A percentile compares a stretch with the other conserved stretches of the same genome.
Evolutionary conservation across 2,329 filamentous ascomycete species (phyloP).

Genomic region (Exophiala alcalophila): DNA sequence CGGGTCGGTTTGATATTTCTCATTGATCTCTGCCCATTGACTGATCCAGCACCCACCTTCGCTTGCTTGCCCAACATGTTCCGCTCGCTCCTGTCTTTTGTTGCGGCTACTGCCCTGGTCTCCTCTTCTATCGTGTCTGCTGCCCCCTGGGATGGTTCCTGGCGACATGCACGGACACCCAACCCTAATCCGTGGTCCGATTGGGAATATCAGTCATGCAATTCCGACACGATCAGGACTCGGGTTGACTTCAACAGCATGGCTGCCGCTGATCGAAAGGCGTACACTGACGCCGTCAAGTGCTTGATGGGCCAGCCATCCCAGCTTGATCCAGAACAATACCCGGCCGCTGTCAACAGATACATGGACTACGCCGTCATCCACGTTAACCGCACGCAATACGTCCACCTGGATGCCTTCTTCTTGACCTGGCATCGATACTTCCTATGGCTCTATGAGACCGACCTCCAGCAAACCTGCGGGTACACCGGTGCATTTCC

Average conservation of each 20-base stretch:
- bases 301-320: slow-evolving; percentile 37
- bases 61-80: slow-evolving; percentile 19
- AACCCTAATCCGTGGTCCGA: slow-evolving; percentile 7
- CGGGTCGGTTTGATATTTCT: no score
- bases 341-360: slow-evolving; percentile 36
- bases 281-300: slow-evolving; percentile 40
- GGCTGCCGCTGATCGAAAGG: slow-evolving; percentile 29
- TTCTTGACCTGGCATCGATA: slow-evolving; percentile 49
- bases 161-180: slow-evolving; percentile 11
- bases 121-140: slow-evolving; percentile 11
- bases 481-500: slow-evolving; percentile 46
- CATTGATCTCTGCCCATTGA: no score
- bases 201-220: slow-evolving; percentile 13
- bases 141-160: slow-evolving; percentile 7
- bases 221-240: slow-evolving; percentile 16
- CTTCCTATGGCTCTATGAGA: slow-evolving; percentile 44
- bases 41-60: no score
- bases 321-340: slow-evolving; percentile 32
- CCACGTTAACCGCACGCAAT: slow-evolving; percentile 39
- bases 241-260: slow-evolving; percentile 28
- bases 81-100: slow-evolving; percentile 19
- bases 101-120: slow-evolving; percentile 19
- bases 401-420: slow-evolving; percentile 37
- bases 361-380: slow-evolving; percentile 43
- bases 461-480: slow-evolving; percentile 45